These are phyloP conservation scores for Aspergillus leporis DNA, from an alignment of 495 filamentous ascomycete genomes.

Conservation along the genomic window DNA sequence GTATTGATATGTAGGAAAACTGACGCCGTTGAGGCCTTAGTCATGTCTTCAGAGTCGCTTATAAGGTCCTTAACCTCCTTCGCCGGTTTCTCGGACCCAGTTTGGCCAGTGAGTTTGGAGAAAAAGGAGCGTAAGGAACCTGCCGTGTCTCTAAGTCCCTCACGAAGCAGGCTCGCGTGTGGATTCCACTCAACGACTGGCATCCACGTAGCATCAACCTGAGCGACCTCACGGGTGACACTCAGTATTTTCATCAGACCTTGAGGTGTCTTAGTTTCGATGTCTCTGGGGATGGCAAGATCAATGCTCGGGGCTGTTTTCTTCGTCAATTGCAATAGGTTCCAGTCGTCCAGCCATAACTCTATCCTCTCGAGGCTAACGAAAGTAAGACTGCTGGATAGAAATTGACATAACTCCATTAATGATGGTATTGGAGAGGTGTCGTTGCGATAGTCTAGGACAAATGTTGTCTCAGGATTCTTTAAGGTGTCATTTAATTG, in stretches of 20 bases:
- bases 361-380: constrained; percentile 86
- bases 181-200: constrained; percentile 82
- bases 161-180: constrained; percentile 45
- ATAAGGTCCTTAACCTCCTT: constrained; percentile 28
- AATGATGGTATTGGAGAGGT: constrained; percentile 83
- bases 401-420: constrained; percentile 82
- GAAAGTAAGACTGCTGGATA: constrained; percentile 94
- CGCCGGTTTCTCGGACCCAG: constrained; percentile 34
- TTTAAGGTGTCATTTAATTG: constrained; percentile 64
- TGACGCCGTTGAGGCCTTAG: constrained; percentile 62
- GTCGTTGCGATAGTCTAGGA: constrained; percentile 87
- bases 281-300: constrained; percentile 73
- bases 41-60: constrained; percentile 60
- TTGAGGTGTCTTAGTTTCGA: constrained; percentile 79
- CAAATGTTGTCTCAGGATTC: constrained; percentile 80
- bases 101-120: constrained; percentile 61
- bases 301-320: constrained; percentile 74
- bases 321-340: constrained; percentile 73
- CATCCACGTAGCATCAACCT: constrained; percentile 92
- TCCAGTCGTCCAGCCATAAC: constrained; percentile 85
- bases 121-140: constrained; percentile 78
- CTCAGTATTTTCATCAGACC: constrained; percentile 77
- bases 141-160: constrained; percentile 45
- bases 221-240: constrained; percentile 76
- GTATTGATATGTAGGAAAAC: constrained; percentile 89